Conservation (phyloP, 192 early-diverging fungal species). For the Podila epigama region DNA sequence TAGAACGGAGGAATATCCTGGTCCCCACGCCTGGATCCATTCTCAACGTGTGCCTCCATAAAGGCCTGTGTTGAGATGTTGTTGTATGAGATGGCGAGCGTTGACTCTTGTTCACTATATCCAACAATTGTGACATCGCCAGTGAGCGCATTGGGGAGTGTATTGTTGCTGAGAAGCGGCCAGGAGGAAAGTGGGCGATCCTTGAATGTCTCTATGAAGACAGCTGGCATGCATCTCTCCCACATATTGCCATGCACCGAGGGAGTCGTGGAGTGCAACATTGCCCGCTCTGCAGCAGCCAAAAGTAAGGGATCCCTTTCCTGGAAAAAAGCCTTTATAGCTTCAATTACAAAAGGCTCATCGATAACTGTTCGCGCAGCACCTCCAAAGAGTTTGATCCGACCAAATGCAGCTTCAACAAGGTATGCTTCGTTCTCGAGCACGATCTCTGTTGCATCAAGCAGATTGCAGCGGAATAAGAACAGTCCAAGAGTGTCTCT, state of each 20-base stretch:
- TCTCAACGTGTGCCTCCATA: slow-evolving; percentile 23
- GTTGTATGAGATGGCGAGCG: slow-evolving; percentile 17
- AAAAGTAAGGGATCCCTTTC: slow-evolving; percentile 22
- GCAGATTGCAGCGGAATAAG: neutral
- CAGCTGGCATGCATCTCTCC: slow-evolving; percentile 21
- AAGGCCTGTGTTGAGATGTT: slow-evolving; percentile 17
- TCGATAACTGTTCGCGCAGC: slow-evolving; percentile 20
- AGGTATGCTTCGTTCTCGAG: neutral
- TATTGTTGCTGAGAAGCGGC: neutral
- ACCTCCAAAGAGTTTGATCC: slow-evolving; percentile 21
- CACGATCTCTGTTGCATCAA: neutral
- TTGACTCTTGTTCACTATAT: slow-evolving; percentile 9
- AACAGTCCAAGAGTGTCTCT: neutral
- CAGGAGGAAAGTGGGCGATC: slow-evolving; percentile 13
- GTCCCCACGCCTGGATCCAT: slow-evolving; percentile 5
- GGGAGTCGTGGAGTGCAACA: slow-evolving; percentile 8
- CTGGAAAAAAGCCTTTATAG: slow-evolving; percentile 3
- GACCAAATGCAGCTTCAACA: slow-evolving; percentile 13
- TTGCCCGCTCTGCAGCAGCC: slow-evolving; percentile 15
- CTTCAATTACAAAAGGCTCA: slow-evolving; percentile 22
- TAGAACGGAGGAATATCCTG: slow-evolving; percentile 32
- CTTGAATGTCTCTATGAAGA: slow-evolving; percentile 29
- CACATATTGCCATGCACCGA: slow-evolving; percentile 23
- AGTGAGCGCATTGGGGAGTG: neutral
- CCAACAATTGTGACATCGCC: slow-evolving; percentile 26